A percentile compares a stretch with the other conserved stretches of the same genome.
Conservation (phyloP, 495 filamentous ascomycete genomes). For the Glarea lozoyensis region DNA sequence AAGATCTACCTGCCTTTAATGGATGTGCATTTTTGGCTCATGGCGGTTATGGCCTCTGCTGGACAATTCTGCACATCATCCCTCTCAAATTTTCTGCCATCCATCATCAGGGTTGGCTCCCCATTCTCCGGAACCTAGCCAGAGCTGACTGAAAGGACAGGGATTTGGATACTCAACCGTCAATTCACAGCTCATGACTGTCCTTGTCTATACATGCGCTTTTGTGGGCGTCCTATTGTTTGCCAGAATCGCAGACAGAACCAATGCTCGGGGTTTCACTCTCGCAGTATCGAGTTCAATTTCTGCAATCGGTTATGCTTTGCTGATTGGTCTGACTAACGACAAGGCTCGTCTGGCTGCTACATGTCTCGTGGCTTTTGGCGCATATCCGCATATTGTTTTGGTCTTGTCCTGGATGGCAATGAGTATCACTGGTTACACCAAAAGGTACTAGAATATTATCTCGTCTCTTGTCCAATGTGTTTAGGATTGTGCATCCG, state of each 20-base stretch:
- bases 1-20: not conserved
- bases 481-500: too few species aligned
- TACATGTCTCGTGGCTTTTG: not conserved
- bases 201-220: not conserved
- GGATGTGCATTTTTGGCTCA: not conserved
- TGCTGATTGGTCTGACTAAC: not conserved
- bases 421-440: not conserved
- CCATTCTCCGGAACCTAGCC: not conserved
- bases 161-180: conserved; percentile 15
- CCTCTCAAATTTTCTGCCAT: not conserved
- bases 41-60: not conserved
- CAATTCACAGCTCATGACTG: not conserved
- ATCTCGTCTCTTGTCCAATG: too few species aligned
- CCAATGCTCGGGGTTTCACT: not conserved
- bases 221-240: not conserved
- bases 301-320: not conserved
- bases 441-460: not conserved
- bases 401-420: not conserved
- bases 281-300: not conserved
- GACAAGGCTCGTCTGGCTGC: not conserved
- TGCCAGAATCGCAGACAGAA: not conserved
- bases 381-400: not conserved
- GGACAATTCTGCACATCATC: not conserved
- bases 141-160: conserved; percentile 14
- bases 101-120: not conserved